A percentile compares a stretch with the other conserved stretches of the same genome.
Conservation (phyloP, 164 flowering plant genomes). For the Cinnamomum micranthum region DNA sequence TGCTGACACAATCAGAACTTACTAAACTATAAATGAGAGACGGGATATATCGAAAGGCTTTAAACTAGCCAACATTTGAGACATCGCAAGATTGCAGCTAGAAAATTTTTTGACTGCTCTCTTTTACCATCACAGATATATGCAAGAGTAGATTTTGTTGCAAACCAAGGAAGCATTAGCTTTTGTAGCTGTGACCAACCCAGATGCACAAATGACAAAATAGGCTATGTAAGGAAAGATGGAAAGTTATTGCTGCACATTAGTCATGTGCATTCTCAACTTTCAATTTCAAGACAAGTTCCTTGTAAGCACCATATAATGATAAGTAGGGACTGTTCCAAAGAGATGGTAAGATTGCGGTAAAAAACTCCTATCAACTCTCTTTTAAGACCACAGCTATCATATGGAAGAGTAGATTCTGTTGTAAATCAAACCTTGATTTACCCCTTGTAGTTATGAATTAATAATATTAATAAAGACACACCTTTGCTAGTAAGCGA, state of each 20-base stretch:
- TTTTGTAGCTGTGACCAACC: neutral
- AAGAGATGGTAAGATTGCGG: too few relatives aligned
- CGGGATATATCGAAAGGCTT: neutral
- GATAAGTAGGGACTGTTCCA: neutral
- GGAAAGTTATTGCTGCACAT: neutral
- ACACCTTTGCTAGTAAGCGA: constrained; percentile 96
- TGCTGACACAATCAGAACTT: neutral
- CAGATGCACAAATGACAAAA: neutral
- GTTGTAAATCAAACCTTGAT: too few relatives aligned
- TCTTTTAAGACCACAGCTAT: too few relatives aligned
- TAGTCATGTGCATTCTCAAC: neutral
- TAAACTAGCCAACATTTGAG: neutral
- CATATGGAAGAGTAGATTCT: too few relatives aligned
- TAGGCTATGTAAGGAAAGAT: neutral
- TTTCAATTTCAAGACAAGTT: neutral
- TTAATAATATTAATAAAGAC: neutral
- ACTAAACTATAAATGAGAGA: neutral
- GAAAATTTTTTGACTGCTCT: neutral
- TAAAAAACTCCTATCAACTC: too few relatives aligned
- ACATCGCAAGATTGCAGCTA: neutral
- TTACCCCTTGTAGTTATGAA: too few relatives aligned
- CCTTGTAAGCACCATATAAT: neutral
- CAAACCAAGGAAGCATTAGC: neutral
- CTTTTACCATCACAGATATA: neutral
- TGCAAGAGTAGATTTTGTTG: neutral